Conservation (phyloP, 352 stramenopile species). For the Phytophthora colocasiae region DNA sequence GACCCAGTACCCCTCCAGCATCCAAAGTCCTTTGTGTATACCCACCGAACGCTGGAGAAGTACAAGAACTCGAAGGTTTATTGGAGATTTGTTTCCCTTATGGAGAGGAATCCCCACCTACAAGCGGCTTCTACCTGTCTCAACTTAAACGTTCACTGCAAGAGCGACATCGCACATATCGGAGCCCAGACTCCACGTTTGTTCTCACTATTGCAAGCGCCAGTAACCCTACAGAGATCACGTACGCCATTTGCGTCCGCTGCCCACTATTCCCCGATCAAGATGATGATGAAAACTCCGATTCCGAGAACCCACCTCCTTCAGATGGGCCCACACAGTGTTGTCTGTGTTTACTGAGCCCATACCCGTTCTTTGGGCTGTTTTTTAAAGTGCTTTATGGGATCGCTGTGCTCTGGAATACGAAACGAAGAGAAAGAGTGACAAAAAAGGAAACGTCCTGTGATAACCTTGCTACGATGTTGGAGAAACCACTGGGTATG, state of each 20-base stretch:
- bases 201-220: conserved; percentile 72
- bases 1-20: conserved; percentile 17
- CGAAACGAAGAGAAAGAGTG: conserved; percentile 45
- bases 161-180: conserved; percentile 73
- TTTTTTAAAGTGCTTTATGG: conserved; percentile 87
- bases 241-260: conserved; percentile 76
- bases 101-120: conserved; percentile 44
- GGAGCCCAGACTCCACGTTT: conserved; percentile 71
- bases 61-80: conserved; percentile 68
- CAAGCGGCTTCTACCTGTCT: conserved; percentile 63
- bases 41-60: conserved; percentile 47
- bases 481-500: conserved; percentile 46
- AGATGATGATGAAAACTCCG: conserved; percentile 28
- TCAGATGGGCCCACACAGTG: conserved; percentile 48
- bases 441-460: conserved; percentile 23
- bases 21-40: conserved; percentile 67
- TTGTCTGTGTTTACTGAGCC: conserved; percentile 80
- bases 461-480: conserved; percentile 24
- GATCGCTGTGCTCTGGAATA: conserved; percentile 76
- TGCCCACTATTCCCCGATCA: conserved; percentile 69
- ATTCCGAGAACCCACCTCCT: conserved; percentile 6
- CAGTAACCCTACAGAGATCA: conserved; percentile 56
- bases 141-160: conserved; percentile 67
- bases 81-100: conserved; percentile 84
- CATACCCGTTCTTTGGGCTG: conserved; percentile 85